phyloP scores from a whole-genome alignment of 148 eudicot genomes.

The Selenicereus undatus region DNA sequence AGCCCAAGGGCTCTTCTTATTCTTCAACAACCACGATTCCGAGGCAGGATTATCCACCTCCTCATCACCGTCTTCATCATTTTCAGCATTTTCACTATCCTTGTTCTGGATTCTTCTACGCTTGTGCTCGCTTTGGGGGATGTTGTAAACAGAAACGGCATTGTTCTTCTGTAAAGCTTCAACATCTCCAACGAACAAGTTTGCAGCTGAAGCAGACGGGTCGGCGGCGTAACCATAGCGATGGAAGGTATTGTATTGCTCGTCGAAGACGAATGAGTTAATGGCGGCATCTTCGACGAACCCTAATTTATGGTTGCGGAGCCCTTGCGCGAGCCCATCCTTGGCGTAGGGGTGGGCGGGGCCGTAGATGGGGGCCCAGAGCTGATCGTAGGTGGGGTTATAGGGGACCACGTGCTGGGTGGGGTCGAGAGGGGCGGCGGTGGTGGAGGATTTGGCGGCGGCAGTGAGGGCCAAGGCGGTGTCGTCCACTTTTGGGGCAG shows the following conservation, averaged over 20 bases:
- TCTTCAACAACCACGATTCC: slow-evolving; percentile 71
- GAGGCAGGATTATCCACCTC: slow-evolving; percentile 68
- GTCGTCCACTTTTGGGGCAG: slow-evolving; percentile 86
- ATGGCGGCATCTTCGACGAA: slow-evolving; percentile 82
- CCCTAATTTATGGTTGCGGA: slow-evolving; percentile 90
- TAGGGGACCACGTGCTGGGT: slow-evolving; percentile 61
- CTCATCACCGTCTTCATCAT: slow-evolving; percentile 20
- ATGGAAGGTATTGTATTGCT: slow-evolving; percentile 84
- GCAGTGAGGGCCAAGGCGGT: slow-evolving; percentile 66
- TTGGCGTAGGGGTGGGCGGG: slow-evolving; percentile 92
- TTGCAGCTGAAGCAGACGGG: slow-evolving; percentile 49
- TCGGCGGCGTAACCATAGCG: slow-evolving; percentile 85
- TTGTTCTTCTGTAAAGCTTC: slow-evolving; percentile 37
- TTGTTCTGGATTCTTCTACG: slow-evolving; percentile 60
- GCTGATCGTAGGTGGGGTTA: slow-evolving; percentile 90
- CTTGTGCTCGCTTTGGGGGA: slow-evolving; percentile 75
- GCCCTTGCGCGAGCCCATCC: slow-evolving; percentile 84
- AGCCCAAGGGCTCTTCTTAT: slow-evolving; percentile 76
- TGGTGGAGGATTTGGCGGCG: slow-evolving; percentile 20
- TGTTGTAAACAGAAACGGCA: slow-evolving; percentile 67
- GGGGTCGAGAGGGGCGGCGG: slow-evolving; percentile 68
- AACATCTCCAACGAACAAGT: slow-evolving; percentile 54
- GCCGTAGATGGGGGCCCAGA: slow-evolving; percentile 91
- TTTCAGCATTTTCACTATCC: slow-evolving; percentile 21
- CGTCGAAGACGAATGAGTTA: slow-evolving; percentile 66